Evolutionary conservation across 805 yeast genomes (phyloP), one percentile per base, ranked within the genome.

Genomic region (Torulaspora delbrueckii): DNA sequence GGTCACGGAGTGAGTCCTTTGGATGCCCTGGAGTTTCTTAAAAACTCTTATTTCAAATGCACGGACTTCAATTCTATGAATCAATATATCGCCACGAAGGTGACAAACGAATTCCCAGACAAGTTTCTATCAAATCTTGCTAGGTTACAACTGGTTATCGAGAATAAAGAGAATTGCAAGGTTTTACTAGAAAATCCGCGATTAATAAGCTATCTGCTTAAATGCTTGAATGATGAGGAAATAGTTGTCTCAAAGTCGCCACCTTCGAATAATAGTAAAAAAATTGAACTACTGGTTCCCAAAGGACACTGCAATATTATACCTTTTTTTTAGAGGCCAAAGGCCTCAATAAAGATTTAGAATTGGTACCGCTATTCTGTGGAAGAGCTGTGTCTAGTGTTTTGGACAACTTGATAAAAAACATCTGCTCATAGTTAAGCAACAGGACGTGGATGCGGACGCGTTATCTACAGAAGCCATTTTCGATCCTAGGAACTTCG

Each of bases 11-110:
- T 78, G 37, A 51, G 51, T 5, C 55, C 72, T 26, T 43, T 55
- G 3, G 76, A 76, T 45, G 68, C 79, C 1, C 50, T 77, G 30
- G 57, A 57, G 6, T 74, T 69, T 53, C 53, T 77, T 44, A 59
- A 63, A 37, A 63, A 61, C 7, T 65, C 71, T 1, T 59, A 59
- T 42, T 75, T 67, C 46, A 69, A 66, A 44, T 65, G 68, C 46
- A 49, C 57, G 2, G 61, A 60, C 9, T 45, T 58, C 1, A 48
- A 57, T 1, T 47, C 49, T 2, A 24, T 71, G 2, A 56, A 57
- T 38, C 47, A 47, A 1, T 38, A 46, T 10, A 37, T 71, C 4
- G 34, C 45, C 1, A 31, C 35, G 12, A 53, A 47, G 32, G 22
- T 52, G 24, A 14, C 61, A 2, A 27, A 45, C 1, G 50, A 50